Evolutionary conservation across 2,329 filamentous ascomycete species (phyloP).

Genomic region (Aspergillus sergii): DNA sequence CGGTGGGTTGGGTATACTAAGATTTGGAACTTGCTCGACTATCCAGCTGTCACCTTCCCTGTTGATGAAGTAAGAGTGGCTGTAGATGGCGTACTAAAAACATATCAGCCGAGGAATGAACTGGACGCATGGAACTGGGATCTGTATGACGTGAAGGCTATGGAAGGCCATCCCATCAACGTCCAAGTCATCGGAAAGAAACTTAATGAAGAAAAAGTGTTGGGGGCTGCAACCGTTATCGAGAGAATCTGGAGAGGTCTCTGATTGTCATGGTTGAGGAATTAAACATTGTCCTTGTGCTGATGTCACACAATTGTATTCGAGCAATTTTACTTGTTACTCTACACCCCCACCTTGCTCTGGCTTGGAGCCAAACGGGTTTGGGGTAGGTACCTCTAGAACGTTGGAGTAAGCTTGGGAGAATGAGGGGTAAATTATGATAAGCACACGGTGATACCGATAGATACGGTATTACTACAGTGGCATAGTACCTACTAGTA

Average conservation of each 20-base stretch:
- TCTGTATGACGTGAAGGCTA: conserved; percentile 48
- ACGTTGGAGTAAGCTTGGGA: not conserved
- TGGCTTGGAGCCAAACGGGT: not conserved
- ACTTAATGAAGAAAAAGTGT: conserved; percentile 59
- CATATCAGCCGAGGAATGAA: conserved; percentile 52
- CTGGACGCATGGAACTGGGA: conserved; percentile 56
- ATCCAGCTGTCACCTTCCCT: conserved; percentile 60
- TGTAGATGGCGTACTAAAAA: conserved; percentile 40
- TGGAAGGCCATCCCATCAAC: conserved; percentile 52
- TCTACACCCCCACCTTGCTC: too few relatives aligned
- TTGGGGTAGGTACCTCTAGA: not conserved
- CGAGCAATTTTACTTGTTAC: not conserved
- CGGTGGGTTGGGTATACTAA: conserved; percentile 62
- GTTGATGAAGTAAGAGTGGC: conserved; percentile 51
- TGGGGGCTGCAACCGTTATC: conserved; percentile 45
- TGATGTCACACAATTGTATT: not conserved
- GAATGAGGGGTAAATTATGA: not conserved
- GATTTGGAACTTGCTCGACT: conserved; percentile 65
- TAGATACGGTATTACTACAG: too few relatives aligned
- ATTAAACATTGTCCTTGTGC: conserved; percentile 24
- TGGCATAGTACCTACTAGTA: too few relatives aligned
- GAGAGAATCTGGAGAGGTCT: conserved; percentile 28
- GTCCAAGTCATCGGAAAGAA: conserved; percentile 57
- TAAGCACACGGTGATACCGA: not conserved
- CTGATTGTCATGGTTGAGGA: conserved; percentile 56